These are phyloP conservation scores for Fusarium sp. DNA, from an alignment of 2,329 filamentous ascomycete species.

Conservation along the genomic window DNA sequence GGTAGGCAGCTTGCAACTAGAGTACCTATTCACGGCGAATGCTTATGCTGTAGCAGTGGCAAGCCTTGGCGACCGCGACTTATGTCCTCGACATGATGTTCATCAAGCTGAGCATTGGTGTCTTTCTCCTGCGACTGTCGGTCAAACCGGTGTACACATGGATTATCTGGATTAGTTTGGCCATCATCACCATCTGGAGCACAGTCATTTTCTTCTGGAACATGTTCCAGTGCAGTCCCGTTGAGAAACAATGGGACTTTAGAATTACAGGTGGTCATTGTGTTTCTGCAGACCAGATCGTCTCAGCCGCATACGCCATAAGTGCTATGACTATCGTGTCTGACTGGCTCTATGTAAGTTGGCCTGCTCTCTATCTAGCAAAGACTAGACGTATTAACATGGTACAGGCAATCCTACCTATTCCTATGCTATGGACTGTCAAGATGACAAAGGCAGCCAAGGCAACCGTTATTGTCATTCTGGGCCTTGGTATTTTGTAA, in stretches of 20 bases:
- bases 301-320: slow-evolving; percentile 63
- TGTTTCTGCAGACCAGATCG: slow-evolving; percentile 56
- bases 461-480: slow-evolving; percentile 61
- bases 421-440: slow-evolving; percentile 66
- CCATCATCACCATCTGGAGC: slow-evolving; percentile 60
- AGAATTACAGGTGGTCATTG: slow-evolving; percentile 57
- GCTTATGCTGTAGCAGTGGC: slow-evolving; percentile 53
- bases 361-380: neutral
- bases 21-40: neutral
- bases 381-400: slow-evolving; percentile 11
- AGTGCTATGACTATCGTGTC: slow-evolving; percentile 64
- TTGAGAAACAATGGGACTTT: slow-evolving; percentile 65
- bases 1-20: slow-evolving; percentile 45
- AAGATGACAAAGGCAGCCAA: slow-evolving; percentile 66
- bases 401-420: slow-evolving; percentile 59
- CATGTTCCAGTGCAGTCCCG: slow-evolving; percentile 62
- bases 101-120: slow-evolving; percentile 66
- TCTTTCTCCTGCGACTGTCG: slow-evolving; percentile 63
- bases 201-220: slow-evolving; percentile 64
- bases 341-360: slow-evolving; percentile 64
- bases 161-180: slow-evolving; percentile 59
- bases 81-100: slow-evolving; percentile 68
- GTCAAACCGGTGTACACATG: slow-evolving; percentile 60
- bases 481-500: slow-evolving; percentile 64
- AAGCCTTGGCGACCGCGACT: slow-evolving; percentile 62